phyloP scores from a whole-genome alignment of 108 stramenopile species.

The Nitzschia palea region DNA sequence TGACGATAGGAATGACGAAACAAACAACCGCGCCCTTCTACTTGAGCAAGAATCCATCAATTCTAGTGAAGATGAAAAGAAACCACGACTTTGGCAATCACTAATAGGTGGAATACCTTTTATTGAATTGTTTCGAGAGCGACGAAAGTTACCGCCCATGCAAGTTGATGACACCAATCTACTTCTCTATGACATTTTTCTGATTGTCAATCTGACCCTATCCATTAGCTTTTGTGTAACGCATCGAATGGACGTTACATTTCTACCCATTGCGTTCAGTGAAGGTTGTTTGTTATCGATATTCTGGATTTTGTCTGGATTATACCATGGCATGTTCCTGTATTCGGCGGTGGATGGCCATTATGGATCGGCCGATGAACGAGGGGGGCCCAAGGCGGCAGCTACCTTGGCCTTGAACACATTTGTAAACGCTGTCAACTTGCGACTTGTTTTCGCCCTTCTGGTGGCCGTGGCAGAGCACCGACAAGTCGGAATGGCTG shows the following conservation, averaged over 20 bases:
- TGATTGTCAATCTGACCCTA: conserved; percentile 52
- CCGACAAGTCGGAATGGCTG: conserved; percentile 42
- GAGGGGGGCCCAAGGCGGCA: conserved; percentile 60
- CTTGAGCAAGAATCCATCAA: not conserved
- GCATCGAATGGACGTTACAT: conserved; percentile 52
- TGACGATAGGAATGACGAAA: not conserved
- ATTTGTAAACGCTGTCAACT: conserved; percentile 45
- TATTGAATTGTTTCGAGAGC: conserved; percentile 10
- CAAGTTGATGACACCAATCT: conserved; percentile 56
- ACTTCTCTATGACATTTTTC: conserved; percentile 61
- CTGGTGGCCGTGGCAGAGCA: conserved; percentile 45
- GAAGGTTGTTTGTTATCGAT: conserved; percentile 61
- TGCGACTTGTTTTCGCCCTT: conserved; percentile 54
- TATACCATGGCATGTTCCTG: conserved; percentile 63
- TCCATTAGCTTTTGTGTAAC: conserved; percentile 72
- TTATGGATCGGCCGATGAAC: conserved; percentile 40
- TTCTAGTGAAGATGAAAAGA: not conserved
- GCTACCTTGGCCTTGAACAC: conserved; percentile 52
- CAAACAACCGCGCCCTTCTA: not conserved
- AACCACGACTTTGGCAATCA: not conserved
- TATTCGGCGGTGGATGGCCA: conserved; percentile 66
- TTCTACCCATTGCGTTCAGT: conserved; percentile 42
- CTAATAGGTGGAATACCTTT: conserved; percentile 28
- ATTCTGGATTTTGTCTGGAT: conserved; percentile 57
- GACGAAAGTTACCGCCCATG: conserved; percentile 47